Evolutionary conservation across 306 rosid species (phyloP).

Genomic region (Potentilla sterilis): DNA sequence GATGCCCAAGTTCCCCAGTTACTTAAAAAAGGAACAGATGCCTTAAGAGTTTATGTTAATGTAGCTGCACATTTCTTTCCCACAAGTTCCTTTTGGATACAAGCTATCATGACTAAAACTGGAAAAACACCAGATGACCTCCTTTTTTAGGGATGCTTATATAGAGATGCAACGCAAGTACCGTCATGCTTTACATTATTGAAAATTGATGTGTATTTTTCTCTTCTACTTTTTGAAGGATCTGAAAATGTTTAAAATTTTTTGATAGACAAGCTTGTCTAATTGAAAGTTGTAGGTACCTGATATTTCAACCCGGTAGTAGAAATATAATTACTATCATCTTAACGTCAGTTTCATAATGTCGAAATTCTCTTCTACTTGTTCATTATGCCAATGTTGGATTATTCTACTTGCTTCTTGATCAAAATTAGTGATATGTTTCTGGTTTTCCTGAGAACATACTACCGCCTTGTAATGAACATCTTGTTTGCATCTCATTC

Average conservation of each 20-base stretch:
- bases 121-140: not conserved
- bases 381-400: not conserved
- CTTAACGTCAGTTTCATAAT: not conserved
- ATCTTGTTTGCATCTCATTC: not conserved
- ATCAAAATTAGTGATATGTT: not conserved
- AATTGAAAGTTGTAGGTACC: not conserved
- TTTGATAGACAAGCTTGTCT: not conserved
- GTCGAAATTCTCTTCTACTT: no score
- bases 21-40: not conserved
- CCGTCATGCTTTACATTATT: not conserved
- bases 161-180: not conserved
- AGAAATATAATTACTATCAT: not conserved
- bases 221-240: not conserved
- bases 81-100: no score
- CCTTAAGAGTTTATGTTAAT: not conserved
- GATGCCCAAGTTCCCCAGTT: not conserved
- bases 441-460: not conserved
- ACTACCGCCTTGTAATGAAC: not conserved
- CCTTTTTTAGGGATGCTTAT: not conserved
- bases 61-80: not conserved
- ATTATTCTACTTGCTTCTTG: not conserved
- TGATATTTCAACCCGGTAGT: not conserved
- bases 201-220: not conserved
- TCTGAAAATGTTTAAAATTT: not conserved
- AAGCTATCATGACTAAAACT: no score